Evolutionary conservation across 2,329 filamentous ascomycete genomes (phyloP).

Genomic region (Fonsecaea pedrosoi): DNA sequence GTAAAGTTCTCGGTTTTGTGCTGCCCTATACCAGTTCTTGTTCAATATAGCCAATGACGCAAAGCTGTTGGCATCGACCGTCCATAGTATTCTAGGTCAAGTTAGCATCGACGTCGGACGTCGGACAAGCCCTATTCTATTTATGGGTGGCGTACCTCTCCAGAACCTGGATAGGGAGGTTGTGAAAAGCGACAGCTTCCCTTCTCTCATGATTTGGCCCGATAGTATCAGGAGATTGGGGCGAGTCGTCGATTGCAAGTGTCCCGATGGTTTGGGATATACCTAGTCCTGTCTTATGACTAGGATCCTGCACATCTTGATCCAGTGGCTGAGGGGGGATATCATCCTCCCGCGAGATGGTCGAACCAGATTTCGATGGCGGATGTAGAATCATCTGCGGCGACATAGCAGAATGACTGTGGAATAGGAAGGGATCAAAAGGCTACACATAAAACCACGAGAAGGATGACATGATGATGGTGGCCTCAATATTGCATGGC

Average conservation of each 20-base stretch:
- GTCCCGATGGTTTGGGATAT: slow-evolving; percentile 24
- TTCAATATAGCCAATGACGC: slow-evolving; percentile 56
- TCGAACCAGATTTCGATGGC: slow-evolving; percentile 28
- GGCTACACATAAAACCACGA: slow-evolving; percentile 14
- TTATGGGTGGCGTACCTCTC: slow-evolving; percentile 30
- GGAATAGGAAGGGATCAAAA: background rate
- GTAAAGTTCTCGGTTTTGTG: slow-evolving; percentile 54
- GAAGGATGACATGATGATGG: slow-evolving; percentile 27
- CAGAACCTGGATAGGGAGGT: slow-evolving; percentile 37
- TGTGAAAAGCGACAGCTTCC: slow-evolving; percentile 30
- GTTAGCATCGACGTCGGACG: slow-evolving; percentile 21
- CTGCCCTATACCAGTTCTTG: slow-evolving; percentile 52
- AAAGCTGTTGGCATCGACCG: slow-evolving; percentile 55
- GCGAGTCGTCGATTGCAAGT: background rate
- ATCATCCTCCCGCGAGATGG: slow-evolving; percentile 29
- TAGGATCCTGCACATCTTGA: slow-evolving; percentile 25
- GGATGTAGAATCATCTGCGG: slow-evolving; percentile 25
- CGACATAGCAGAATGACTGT: slow-evolving; percentile 24
- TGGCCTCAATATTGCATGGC: slow-evolving; percentile 14
- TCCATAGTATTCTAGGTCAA: slow-evolving; percentile 53
- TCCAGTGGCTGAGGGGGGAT: slow-evolving; percentile 37
- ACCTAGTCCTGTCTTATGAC: slow-evolving; percentile 6
- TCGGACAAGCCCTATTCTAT: slow-evolving; percentile 3
- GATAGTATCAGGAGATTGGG: slow-evolving; percentile 20
- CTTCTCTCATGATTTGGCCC: slow-evolving; percentile 7